phyloP scores from a whole-genome alignment of 2,329 filamentous ascomycete species.

The Xylariaceae sp. region DNA sequence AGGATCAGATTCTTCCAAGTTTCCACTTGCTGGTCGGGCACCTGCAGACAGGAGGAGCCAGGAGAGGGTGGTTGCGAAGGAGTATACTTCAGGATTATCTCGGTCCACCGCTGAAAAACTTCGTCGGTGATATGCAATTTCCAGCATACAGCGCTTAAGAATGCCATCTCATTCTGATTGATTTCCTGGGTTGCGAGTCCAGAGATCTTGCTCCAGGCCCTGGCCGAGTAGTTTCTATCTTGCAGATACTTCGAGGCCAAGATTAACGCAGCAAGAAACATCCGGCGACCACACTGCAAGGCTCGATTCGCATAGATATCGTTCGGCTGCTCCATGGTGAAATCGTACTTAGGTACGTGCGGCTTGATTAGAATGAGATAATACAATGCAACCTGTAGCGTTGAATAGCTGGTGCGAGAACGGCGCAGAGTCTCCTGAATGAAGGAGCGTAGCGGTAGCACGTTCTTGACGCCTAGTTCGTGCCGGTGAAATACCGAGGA shows the following conservation, averaged over 20 bases:
- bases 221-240: slow-evolving; percentile 94
- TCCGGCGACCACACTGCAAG: slow-evolving; percentile 91
- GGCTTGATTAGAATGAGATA: slow-evolving; percentile 93
- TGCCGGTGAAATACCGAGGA: slow-evolving; percentile 75
- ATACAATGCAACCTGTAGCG: slow-evolving; percentile 91
- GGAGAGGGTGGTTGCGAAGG: slow-evolving; percentile 58
- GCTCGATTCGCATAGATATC: slow-evolving; percentile 70
- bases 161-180: slow-evolving; percentile 93
- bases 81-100: slow-evolving; percentile 82
- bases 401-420: slow-evolving; percentile 95
- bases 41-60: slow-evolving; percentile 36
- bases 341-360: slow-evolving; percentile 77
- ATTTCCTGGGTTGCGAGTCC: slow-evolving; percentile 92
- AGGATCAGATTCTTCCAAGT: slow-evolving; percentile 59
- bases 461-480: slow-evolving; percentile 68
- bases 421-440: slow-evolving; percentile 95
- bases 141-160: slow-evolving; percentile 87
- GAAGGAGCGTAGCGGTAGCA: slow-evolving; percentile 87
- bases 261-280: slow-evolving; percentile 94
- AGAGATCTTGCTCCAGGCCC: slow-evolving; percentile 98
- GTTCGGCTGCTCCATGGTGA: slow-evolving; percentile 78
- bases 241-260: slow-evolving; percentile 97
- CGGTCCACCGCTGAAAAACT: slow-evolving; percentile 88
- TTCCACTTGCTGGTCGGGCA: slow-evolving; percentile 41
- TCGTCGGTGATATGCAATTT: slow-evolving; percentile 88